A percentile compares a stretch with the other conserved stretches of the same genome.
phyloP scores from a whole-genome alignment of 1,139 yeast genomes.

The Hyphopichia fennica region DNA sequence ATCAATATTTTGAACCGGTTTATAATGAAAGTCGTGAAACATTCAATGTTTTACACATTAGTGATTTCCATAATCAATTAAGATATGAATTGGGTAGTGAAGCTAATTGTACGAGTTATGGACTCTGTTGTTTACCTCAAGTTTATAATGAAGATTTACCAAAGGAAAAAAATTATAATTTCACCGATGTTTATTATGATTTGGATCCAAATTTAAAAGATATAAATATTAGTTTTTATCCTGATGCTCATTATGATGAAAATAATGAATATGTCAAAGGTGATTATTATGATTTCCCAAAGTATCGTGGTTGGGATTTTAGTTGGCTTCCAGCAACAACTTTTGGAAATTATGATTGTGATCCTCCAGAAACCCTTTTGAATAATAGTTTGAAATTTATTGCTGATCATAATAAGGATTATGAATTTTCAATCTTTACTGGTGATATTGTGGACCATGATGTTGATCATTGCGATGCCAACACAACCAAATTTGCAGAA shows the following conservation, averaged over 20 bases:
- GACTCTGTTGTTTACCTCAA: constrained; percentile 55
- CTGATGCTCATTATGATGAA: constrained; percentile 37
- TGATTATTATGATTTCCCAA: constrained; percentile 37
- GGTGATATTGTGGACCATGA: constrained; percentile 72
- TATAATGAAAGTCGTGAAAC: constrained; percentile 20
- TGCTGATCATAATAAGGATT: constrained; percentile 26
- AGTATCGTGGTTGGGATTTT: constrained; percentile 38
- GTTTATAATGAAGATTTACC: constrained; percentile 32
- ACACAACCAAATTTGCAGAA: constrained; percentile 55
- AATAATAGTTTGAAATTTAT: constrained; percentile 55
- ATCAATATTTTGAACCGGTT: constrained; percentile 24
- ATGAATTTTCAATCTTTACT: constrained; percentile 64
- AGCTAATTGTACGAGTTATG: constrained; percentile 53
- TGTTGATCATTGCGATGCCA: constrained; percentile 43
- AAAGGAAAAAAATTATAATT: constrained; percentile 26
- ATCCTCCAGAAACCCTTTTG: constrained; percentile 60
- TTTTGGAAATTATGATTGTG: constrained; percentile 63
- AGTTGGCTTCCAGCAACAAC: constrained; percentile 54
- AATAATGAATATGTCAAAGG: constrained; percentile 38
- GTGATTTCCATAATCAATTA: constrained; percentile 63
- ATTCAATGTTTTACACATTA: constrained; percentile 64
- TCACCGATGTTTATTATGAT: constrained; percentile 23
- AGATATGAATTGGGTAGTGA: constrained; percentile 60
- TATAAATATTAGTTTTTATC: constrained; percentile 24
- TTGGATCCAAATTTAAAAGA: constrained; percentile 17